A percentile compares a stretch with the other conserved stretches of the same genome.
phyloP scores from a whole-genome alignment of 2,329 filamentous ascomycete species.

The Ophiostoma tasmaniense region DNA sequence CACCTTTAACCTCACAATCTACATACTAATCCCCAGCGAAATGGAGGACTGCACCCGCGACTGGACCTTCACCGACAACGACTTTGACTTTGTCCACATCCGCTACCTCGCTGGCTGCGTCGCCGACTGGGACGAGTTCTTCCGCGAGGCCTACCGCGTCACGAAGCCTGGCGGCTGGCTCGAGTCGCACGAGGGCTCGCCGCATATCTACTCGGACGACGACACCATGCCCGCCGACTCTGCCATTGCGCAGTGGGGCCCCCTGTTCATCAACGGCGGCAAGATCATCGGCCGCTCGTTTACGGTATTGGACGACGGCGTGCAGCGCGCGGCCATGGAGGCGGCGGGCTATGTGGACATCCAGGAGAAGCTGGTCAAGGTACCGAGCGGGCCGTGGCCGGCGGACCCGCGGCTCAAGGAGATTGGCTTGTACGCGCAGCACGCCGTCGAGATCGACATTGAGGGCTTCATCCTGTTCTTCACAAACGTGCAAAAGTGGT shows the following conservation, averaged over 20 bases:
- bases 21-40: slow-evolving; percentile 27
- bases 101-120: slow-evolving; percentile 46
- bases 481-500: slow-evolving; percentile 21
- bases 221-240: slow-evolving; percentile 21
- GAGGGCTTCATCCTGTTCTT: slow-evolving; percentile 21
- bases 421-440: slow-evolving; percentile 22
- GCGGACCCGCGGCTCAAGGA: slow-evolving; percentile 27
- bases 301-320: slow-evolving; percentile 15
- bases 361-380: slow-evolving; percentile 39
- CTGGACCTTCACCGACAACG: slow-evolving; percentile 37
- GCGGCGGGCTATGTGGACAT: slow-evolving; percentile 17
- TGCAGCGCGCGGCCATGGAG: slow-evolving; percentile 15
- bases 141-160: slow-evolving; percentile 40
- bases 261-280: slow-evolving; percentile 33
- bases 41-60: slow-evolving; percentile 52
- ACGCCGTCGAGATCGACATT: slow-evolving; percentile 17
- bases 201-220: slow-evolving; percentile 24
- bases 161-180: slow-evolving; percentile 43
- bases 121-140: slow-evolving; percentile 42
- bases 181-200: slow-evolving; percentile 22
- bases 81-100: slow-evolving; percentile 52
- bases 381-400: slow-evolving; percentile 29
- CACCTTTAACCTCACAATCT: no score
- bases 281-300: slow-evolving; percentile 24
- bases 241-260: slow-evolving; percentile 23